These are phyloP conservation scores for Lachancea fermentati DNA, from an alignment of 805 yeast species.

Conservation along the genomic window DNA sequence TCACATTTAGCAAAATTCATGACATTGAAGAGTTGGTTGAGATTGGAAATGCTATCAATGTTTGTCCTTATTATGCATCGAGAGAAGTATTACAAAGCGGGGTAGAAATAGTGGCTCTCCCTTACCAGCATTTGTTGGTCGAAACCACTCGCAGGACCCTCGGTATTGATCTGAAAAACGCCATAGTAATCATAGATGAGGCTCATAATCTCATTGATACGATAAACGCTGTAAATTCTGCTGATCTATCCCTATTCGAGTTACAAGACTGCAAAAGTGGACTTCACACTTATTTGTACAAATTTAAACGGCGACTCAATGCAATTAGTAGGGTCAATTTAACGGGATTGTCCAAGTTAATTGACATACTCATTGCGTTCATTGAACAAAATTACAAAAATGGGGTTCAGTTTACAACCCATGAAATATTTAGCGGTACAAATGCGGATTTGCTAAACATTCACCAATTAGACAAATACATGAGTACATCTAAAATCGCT, in stretches of 20 bases:
- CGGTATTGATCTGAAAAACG: constrained; percentile 51
- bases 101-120: constrained; percentile 76
- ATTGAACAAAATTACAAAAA: constrained; percentile 34
- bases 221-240: constrained; percentile 62
- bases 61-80: constrained; percentile 81
- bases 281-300: constrained; percentile 48
- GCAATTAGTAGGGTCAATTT: constrained; percentile 68
- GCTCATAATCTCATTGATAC: constrained; percentile 87
- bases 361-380: constrained; percentile 47
- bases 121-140: constrained; percentile 68
- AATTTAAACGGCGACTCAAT: constrained; percentile 60
- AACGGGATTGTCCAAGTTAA: constrained; percentile 53
- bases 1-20: constrained; percentile 48
- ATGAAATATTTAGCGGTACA: constrained; percentile 50
- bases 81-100: constrained; percentile 46
- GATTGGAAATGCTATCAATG: constrained; percentile 49
- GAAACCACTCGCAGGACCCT: constrained; percentile 58
- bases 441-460: constrained; percentile 69
- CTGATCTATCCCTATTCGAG: constrained; percentile 46
- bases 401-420: constrained; percentile 49
- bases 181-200: constrained; percentile 81
- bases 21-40: constrained; percentile 75
- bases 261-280: constrained; percentile 42
- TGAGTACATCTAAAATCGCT: constrained; percentile 67
- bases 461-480: constrained; percentile 57